phyloP scores from a whole-genome alignment of 441 rosid species.

The Brassica hybrid region DNA sequence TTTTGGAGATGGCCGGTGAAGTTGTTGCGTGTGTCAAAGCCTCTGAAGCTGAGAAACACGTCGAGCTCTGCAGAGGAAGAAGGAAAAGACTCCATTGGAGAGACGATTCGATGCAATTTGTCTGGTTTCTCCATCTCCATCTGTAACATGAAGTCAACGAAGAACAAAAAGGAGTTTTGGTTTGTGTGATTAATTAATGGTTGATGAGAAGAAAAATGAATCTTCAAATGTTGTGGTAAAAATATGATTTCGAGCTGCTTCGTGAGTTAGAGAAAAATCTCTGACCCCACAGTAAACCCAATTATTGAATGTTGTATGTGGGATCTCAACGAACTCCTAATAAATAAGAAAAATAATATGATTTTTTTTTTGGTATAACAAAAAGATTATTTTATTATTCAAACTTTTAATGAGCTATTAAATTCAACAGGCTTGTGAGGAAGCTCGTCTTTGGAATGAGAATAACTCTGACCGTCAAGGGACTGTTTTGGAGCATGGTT shows the following conservation, averaged over 20 bases:
- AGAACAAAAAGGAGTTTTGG: background rate
- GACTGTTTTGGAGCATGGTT: no score
- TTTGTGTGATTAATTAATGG: background rate
- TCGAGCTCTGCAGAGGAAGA: slow-evolving; percentile 27
- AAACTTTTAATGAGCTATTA: no score
- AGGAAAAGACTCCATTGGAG: slow-evolving; percentile 29
- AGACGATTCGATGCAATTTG: background rate
- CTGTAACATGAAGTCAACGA: background rate
- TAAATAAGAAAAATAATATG: no score
- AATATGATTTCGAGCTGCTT: background rate
- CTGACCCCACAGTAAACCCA: background rate
- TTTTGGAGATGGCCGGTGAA: slow-evolving; percentile 42
- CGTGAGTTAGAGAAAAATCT: background rate
- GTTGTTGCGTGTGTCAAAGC: slow-evolving; percentile 40
- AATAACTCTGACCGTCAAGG: no score
- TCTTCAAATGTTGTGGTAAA: background rate
- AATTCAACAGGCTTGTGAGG: no score
- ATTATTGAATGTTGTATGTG: background rate
- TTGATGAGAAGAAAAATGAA: background rate
- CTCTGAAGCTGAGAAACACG: slow-evolving; percentile 44
- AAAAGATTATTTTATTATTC: no score
- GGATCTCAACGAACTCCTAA: background rate
- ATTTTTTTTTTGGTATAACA: no score
- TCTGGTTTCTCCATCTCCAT: background rate
- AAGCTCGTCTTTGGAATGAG: no score